phyloP scores from a whole-genome alignment of 1,284 basidiomycete species.

The Microbotryomycetes sp. region DNA sequence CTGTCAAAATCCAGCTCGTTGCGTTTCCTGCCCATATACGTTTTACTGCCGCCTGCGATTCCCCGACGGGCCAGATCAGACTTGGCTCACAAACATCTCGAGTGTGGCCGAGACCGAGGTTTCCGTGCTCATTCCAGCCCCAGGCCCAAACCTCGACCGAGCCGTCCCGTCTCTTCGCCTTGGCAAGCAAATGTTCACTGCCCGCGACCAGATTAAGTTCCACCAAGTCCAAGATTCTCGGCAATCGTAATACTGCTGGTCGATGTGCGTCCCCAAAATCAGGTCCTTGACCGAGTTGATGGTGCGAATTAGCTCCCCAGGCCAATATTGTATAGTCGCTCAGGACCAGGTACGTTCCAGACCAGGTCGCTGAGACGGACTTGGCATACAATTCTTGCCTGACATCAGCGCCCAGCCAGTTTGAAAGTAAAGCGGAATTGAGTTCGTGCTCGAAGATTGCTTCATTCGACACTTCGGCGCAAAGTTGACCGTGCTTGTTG shows the following conservation, averaged over 20 bases:
- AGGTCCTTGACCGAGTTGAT: conserved; percentile 50
- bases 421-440: background rate
- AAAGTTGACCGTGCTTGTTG: conserved; percentile 1
- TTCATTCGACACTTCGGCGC: background rate
- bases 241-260: background rate
- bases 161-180: conserved; percentile 10
- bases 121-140: conserved; percentile 96
- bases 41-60: conserved; percentile 31
- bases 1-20: conserved; percentile 57
- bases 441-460: background rate
- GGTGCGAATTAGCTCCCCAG: conserved; percentile 62
- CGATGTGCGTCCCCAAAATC: background rate
- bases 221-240: conserved; percentile 25
- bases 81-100: conserved; percentile 24
- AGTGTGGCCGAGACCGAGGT: conserved; percentile 56
- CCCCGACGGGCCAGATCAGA: conserved; percentile 1
- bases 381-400: background rate
- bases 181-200: conserved; percentile 67
- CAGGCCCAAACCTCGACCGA: conserved; percentile 60
- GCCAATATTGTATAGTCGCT: conserved; percentile 48
- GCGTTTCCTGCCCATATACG: conserved; percentile 63
- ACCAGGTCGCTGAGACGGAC: background rate
- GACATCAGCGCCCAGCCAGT: background rate
- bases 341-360: conserved; percentile 43
- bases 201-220: conserved; percentile 59